These are phyloP conservation scores for Yamadazyma trypodendri DNA, from an alignment of 1,139 yeast genomes.

Conservation along the genomic window DNA sequence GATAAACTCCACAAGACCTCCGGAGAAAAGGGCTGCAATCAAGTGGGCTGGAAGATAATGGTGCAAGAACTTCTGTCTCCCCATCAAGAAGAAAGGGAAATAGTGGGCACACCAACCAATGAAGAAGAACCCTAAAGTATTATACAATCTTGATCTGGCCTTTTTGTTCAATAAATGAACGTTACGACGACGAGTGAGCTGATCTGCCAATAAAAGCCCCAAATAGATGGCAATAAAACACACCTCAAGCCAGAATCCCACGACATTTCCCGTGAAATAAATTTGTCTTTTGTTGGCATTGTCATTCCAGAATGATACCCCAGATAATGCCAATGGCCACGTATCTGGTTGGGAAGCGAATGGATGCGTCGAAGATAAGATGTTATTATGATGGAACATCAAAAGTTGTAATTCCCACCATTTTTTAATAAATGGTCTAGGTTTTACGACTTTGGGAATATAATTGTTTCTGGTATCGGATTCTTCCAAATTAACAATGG, in stretches of 20 bases:
- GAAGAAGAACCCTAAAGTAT: conserved; percentile 81
- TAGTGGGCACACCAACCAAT: conserved; percentile 88
- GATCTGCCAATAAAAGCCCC: conserved; percentile 69
- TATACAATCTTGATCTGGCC: conserved; percentile 74
- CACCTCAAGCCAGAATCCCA: conserved; percentile 91
- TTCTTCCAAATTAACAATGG: conserved; percentile 57
- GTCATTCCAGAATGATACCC: conserved; percentile 96
- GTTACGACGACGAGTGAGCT: conserved; percentile 73
- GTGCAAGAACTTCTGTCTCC: conserved; percentile 89
- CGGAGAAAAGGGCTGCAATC: conserved; percentile 80
- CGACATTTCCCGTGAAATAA: conserved; percentile 83
- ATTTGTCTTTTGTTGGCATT: conserved; percentile 66
- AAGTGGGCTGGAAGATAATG: conserved; percentile 97
- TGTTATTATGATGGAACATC: conserved; percentile 93
- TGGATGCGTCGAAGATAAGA: conserved; percentile 85
- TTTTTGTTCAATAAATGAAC: conserved; percentile 53
- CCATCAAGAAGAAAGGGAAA: conserved; percentile 88
- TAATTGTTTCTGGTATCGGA: conserved; percentile 60
- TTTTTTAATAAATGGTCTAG: conserved; percentile 73
- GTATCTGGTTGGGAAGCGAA: conserved; percentile 90
- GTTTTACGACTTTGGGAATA: conserved; percentile 55
- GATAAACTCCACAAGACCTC: conserved; percentile 77
- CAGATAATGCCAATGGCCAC: conserved; percentile 92
- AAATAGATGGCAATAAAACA: conserved; percentile 63
- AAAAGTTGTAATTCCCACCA: conserved; percentile 85